Evolutionary conservation across 2,329 filamentous ascomycete species (phyloP).

Genomic region (Emmonsiellopsis sp.): DNA sequence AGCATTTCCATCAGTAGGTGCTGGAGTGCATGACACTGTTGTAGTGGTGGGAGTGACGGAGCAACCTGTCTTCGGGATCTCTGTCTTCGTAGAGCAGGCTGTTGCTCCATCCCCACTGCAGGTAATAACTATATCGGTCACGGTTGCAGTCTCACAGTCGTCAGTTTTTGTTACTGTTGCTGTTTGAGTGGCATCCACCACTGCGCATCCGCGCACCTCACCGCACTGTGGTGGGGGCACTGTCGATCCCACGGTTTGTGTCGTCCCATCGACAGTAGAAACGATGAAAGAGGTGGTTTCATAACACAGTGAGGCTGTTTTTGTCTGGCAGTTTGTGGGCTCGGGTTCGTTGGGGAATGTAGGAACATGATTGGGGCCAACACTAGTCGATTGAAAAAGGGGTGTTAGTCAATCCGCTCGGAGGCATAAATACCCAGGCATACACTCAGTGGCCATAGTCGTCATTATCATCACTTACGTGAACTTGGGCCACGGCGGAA

Average conservation of each 20-base stretch:
- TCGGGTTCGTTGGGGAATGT: slow-evolving; percentile 4
- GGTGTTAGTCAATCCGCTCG: background rate
- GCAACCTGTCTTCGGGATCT: slow-evolving; percentile 6
- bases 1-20: slow-evolving; percentile 2
- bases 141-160: slow-evolving; percentile 4
- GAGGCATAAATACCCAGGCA: background rate
- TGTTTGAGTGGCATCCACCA: slow-evolving; percentile 2
- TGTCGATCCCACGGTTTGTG: slow-evolving; percentile 5
- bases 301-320: slow-evolving; percentile 5
- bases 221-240: slow-evolving; percentile 4
- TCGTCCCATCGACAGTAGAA: slow-evolving; percentile 1
- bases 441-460: too few species aligned
- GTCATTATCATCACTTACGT: slow-evolving; percentile 4
- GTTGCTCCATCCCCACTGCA: slow-evolving; percentile 6
- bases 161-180: slow-evolving; percentile 3
- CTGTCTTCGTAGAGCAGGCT: slow-evolving; percentile 5
- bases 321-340: slow-evolving; percentile 6
- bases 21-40: slow-evolving; percentile 6
- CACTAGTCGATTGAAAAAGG: background rate
- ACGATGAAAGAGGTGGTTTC: slow-evolving; percentile 6
- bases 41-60: slow-evolving; percentile 6
- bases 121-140: slow-evolving; percentile 4
- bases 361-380: slow-evolving; percentile 4
- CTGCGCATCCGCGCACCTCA: slow-evolving; percentile 7
- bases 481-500: slow-evolving; percentile 9